Evolutionary conservation across 2,329 filamentous ascomycete genomes (phyloP).

Genomic region (Mariannaea elegans): DNA sequence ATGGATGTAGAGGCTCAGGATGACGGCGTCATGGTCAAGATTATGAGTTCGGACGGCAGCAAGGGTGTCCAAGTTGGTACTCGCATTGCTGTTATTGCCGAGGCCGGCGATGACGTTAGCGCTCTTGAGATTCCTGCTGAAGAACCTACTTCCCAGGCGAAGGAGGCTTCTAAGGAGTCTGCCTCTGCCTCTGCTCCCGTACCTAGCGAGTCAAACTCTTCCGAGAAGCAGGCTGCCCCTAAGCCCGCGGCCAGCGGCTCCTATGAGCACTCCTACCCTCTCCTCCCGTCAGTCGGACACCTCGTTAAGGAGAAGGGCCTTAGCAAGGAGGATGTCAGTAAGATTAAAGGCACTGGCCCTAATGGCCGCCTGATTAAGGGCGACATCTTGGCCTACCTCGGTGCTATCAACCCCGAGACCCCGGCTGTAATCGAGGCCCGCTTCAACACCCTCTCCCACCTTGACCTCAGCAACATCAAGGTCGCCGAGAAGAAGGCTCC

Average conservation of each 20-base stretch:
- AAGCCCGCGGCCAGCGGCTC: slow-evolving; percentile 57
- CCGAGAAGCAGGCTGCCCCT: slow-evolving; percentile 46
- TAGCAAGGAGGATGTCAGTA: slow-evolving; percentile 76
- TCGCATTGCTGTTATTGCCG: slow-evolving; percentile 84
- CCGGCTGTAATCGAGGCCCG: slow-evolving; percentile 75
- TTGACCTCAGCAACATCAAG: slow-evolving; percentile 97
- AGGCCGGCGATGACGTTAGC: slow-evolving; percentile 80
- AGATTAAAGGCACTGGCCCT: slow-evolving; percentile 89
- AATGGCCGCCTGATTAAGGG: slow-evolving; percentile 92
- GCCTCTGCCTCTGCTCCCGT: slow-evolving; percentile 37
- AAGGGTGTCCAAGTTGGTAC: slow-evolving; percentile 82
- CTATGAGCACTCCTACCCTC: slow-evolving; percentile 73
- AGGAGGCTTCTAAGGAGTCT: slow-evolving; percentile 60
- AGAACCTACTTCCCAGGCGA: slow-evolving; percentile 73
- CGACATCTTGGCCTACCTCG: slow-evolving; percentile 90
- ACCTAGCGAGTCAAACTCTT: slow-evolving; percentile 45
- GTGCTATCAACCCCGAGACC: slow-evolving; percentile 76
- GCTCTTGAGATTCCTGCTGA: slow-evolving; percentile 80
- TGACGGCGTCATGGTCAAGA: slow-evolving; percentile 86
- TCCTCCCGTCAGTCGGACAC: slow-evolving; percentile 84
- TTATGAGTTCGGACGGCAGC: slow-evolving; percentile 75
- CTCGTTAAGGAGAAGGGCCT: slow-evolving; percentile 83
- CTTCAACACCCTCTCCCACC: slow-evolving; percentile 79
- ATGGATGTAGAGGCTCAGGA: slow-evolving; percentile 97
- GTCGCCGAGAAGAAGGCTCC: slow-evolving; percentile 65